phyloP scores from a whole-genome alignment of 2,329 filamentous ascomycete genomes.

The Aphanoascus verrucosus region DNA sequence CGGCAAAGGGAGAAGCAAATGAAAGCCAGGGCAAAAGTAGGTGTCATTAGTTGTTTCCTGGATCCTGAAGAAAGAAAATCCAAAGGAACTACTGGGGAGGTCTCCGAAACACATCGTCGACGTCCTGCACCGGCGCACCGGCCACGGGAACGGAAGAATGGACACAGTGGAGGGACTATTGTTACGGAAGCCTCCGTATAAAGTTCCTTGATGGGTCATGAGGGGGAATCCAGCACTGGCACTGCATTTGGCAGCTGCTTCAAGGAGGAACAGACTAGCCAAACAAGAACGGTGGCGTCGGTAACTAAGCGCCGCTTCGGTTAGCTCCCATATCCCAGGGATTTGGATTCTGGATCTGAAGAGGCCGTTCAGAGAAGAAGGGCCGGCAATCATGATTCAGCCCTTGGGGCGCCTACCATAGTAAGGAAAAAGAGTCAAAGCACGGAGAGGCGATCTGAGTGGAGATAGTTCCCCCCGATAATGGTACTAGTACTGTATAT shows the following conservation, averaged over 20 bases:
- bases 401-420: background rate
- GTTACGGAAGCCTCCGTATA: background rate
- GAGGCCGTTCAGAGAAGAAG: background rate
- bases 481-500: too few relatives aligned
- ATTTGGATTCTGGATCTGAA: slow-evolving; percentile 1
- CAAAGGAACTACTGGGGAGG: background rate
- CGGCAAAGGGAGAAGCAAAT: slow-evolving; percentile 1
- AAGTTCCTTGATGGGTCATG: slow-evolving; percentile 1
- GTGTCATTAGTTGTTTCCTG: background rate
- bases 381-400: background rate
- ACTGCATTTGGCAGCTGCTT: background rate
- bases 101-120: background rate
- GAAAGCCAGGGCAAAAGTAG: background rate
- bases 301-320: slow-evolving; percentile 1
- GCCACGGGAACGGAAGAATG: background rate
- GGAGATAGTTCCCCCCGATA: background rate
- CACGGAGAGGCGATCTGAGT: background rate
- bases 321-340: slow-evolving; percentile 6
- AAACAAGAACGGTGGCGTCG: slow-evolving; percentile 4
- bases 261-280: background rate
- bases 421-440: background rate
- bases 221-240: background rate
- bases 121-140: background rate
- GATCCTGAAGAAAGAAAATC: background rate
- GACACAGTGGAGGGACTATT: background rate